These are phyloP conservation scores for Fusarium oligoseptatum DNA, from an alignment of 2,329 filamentous ascomycete species.

Conservation along the genomic window DNA sequence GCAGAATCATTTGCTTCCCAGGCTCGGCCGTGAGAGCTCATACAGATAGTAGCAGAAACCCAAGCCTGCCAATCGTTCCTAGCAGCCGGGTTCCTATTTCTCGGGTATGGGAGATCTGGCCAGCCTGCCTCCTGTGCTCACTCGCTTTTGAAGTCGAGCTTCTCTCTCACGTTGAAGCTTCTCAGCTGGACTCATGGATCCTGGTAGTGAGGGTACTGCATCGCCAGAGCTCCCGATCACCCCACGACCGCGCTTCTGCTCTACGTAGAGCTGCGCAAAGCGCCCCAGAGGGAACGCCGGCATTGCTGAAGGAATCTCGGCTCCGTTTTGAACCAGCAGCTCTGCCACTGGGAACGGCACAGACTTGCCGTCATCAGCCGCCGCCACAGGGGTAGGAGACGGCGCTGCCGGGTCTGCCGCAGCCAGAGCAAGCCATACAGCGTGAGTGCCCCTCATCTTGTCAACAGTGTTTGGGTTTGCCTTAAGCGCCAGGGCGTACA, in stretches of 20 bases:
- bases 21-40: constrained; percentile 46
- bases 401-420: constrained; percentile 92
- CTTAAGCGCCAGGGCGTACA: constrained; percentile 88
- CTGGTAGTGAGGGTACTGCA: constrained; percentile 72
- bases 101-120: constrained; percentile 74
- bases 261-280: constrained; percentile 85
- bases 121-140: constrained; percentile 81
- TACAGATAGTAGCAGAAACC: constrained; percentile 54
- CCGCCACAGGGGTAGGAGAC: constrained; percentile 60
- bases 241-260: constrained; percentile 74
- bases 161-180: constrained; percentile 74
- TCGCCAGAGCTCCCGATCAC: constrained; percentile 64
- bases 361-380: constrained; percentile 62
- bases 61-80: constrained; percentile 55
- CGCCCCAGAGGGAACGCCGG: constrained; percentile 87
- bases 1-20: constrained; percentile 31
- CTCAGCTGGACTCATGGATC: constrained; percentile 58
- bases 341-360: constrained; percentile 91
- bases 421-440: constrained; percentile 90
- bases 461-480: constrained; percentile 91
- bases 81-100: constrained; percentile 64
- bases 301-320: constrained; percentile 81
- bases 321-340: constrained; percentile 91
- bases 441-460: constrained; percentile 87
- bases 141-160: constrained; percentile 79